A percentile compares a stretch with the other conserved stretches of the same genome.
phyloP scores from a whole-genome alignment of 176 grass and related monocot species.

The Pharus latifolius region DNA sequence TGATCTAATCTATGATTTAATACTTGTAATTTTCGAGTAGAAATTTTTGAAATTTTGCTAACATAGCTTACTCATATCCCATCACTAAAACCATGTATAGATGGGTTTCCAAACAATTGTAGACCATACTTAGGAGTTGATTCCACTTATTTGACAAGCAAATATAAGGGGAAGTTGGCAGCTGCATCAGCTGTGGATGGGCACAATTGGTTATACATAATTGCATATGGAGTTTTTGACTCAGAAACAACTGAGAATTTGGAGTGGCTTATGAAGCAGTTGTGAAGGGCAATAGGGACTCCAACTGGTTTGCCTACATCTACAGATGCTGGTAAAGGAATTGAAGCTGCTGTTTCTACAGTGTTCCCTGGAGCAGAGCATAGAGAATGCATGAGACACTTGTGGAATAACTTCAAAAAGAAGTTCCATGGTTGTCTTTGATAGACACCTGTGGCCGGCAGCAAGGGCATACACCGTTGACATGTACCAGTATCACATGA shows the following conservation, averaged over 20 bases:
- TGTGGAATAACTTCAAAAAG: no score
- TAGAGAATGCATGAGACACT: no score
- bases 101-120: background rate
- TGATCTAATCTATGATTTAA: no score
- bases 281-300: background rate
- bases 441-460: no score
- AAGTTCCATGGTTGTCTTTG: no score
- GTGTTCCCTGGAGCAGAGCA: background rate
- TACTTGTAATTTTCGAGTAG: no score
- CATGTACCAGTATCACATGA: no score
- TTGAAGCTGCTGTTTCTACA: background rate
- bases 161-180: background rate
- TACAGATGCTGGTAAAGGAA: background rate
- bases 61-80: no score
- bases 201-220: background rate
- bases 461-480: no score
- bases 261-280: background rate
- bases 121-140: background rate
- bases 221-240: background rate
- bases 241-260: background rate
- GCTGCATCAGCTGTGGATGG: background rate
- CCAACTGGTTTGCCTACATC: background rate
- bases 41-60: no score
- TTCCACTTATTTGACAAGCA: background rate
- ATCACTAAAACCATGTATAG: background rate